Base-by-base conservation (phyloP, 176 grass and related monocot species). In the Guadua angustifolia region DNA sequence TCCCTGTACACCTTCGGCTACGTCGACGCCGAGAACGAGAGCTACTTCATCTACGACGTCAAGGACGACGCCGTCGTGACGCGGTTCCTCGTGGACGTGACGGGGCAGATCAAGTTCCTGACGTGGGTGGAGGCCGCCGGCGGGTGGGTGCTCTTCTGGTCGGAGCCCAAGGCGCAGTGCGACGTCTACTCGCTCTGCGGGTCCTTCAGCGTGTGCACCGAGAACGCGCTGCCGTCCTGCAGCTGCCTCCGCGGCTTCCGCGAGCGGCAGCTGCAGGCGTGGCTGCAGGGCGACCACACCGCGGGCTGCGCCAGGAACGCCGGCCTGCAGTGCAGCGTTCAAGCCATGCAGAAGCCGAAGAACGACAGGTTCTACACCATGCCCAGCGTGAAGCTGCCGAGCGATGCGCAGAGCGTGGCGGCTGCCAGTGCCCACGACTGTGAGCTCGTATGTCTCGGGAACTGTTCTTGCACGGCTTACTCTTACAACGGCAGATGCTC, bases 381-480 rank as follows among this genome's bases (percentile, higher is more conserved):
- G 87, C 36, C 71, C 25, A 8, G 21, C 26, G 79, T 89, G 76
- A 81, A 17, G 19, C 73, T 87, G 57, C 91, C 91, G 24, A 57
- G 66, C 38, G 12, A 84, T 62, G 38, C 26, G 66, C 65, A 38
- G 71, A 72, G 57, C 12, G 6, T 24, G 16, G 9, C 15, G 3
- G 71, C 40, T 0, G 25, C 17, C 0, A 47, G 29, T 7, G 84
- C 33, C 18, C 57, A 9, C 0, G 87, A 87, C 24, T 92, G 91
- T 55, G 87, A 87, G 85, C 51, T 61, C 33, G 68, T 77, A 32
- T 92, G 91, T 21, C 71, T 92, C 29, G 68, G 42, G 7, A 81
- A 92, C 70, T 92, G 87, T 49, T 92, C 77, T 6, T 92, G 91
- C 66, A 87, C 81, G 16, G 87, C 91, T 0, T 92, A 85, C 71